Evolutionary conservation across 2,329 filamentous ascomycete species (phyloP), one percentile per base, ranked within the genome.

Genomic region (Pseudogymnoascus sp.): DNA sequence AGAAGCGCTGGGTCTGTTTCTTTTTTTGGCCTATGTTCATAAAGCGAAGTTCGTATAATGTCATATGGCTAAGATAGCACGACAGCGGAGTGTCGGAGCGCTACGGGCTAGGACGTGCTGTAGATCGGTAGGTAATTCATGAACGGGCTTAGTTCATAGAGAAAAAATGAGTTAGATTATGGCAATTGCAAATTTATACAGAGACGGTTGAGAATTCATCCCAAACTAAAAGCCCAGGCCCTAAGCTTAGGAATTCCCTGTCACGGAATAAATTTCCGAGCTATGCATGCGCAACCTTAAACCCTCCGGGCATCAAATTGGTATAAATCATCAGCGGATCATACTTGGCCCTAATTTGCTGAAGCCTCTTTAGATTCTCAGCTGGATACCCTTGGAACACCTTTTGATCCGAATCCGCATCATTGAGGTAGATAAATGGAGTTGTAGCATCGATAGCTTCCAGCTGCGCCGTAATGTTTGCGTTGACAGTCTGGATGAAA

Each of bases 341-440:
- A 64, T 77, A 76, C 4, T 60, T 65, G 1, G 66, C 63, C 15
- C 72, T 64, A 9, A 76, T 69, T 6, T 64, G 60, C 17, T 68
- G 68, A 71, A 78, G 69, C 19, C 70, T 73, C 35, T 67, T 63
- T 0, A 77, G 63, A 44, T 77, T 78, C 56, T 72, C 71, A 5
- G 59, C 35, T 0, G 72, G 71, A 46, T 76, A 75, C 0, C 70
- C 71, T 1, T 65, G 66, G 62, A 74, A 76, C 0, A 67, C 64
- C 7, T 65, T 19, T 26, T 69, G 65, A 7, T 37, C 66, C 10
- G 59, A 62, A 10, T 63, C 66, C 1, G 68, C 68, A 63, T 69
- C 67, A 44, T 68, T 67, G 46, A 69, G 62, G 37, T 69, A 69
- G 40, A 67, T 50, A n/a, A 65, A 68, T 0, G 61, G 38, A 2